Evolutionary conservation across 148 eudicot species (phyloP).

Genomic region (Oxyria digyna): DNA sequence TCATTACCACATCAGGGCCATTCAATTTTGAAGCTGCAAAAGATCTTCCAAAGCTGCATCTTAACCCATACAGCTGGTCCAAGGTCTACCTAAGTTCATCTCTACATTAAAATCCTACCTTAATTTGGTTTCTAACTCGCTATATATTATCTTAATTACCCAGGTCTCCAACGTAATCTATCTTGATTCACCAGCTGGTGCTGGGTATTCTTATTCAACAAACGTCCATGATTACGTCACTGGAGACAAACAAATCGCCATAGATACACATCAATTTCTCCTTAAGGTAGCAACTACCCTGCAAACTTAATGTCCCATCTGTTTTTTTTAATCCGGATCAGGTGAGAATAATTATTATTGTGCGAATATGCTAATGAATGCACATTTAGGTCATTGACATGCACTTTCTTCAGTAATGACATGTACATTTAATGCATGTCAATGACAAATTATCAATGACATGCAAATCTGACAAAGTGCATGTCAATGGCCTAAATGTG

Average conservation of each 20-base stretch:
- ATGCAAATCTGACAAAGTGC: no score
- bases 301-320: neutral
- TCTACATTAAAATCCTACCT: neutral
- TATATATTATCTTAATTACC: neutral
- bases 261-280: conserved; percentile 60
- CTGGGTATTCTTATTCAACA: conserved; percentile 60
- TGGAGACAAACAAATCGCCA: conserved; percentile 65
- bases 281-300: conserved; percentile 48
- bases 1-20: conserved; percentile 83
- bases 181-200: conserved; percentile 91
- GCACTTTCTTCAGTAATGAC: no score
- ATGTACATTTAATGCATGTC: no score
- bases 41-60: conserved; percentile 56
- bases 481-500: no score
- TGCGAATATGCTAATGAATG: no score
- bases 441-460: no score
- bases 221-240: conserved; percentile 52
- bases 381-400: no score
- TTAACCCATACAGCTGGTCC: conserved; percentile 92
- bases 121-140: neutral
- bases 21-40: conserved; percentile 70
- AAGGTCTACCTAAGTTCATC: conserved; percentile 26
- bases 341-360: no score
- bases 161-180: conserved; percentile 84
- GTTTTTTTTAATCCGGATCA: no score